A percentile compares a stretch with the other conserved stretches of the same genome.
phyloP scores from a whole-genome alignment of 108 stramenopile genomes.

The Skeletonema grethae region DNA sequence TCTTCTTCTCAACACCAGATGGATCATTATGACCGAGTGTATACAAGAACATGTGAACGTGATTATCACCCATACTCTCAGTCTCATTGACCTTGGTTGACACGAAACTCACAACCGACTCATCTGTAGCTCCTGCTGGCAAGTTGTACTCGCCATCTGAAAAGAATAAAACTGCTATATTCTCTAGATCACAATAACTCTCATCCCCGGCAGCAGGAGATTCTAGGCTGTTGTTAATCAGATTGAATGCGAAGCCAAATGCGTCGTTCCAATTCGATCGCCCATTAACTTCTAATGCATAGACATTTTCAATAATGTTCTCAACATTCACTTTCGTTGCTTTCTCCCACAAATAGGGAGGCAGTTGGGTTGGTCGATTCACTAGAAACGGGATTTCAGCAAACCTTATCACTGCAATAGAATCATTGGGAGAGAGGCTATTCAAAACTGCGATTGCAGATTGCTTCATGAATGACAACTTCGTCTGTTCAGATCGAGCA shows the following conservation, averaged over 20 bases:
- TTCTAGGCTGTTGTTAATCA: slow-evolving; percentile 26
- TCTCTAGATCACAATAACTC: slow-evolving; percentile 35
- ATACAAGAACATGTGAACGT: slow-evolving; percentile 30
- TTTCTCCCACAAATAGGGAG: slow-evolving; percentile 35
- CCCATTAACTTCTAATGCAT: slow-evolving; percentile 21
- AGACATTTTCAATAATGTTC: slow-evolving; percentile 20
- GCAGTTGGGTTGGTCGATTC: neutral
- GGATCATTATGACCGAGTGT: slow-evolving; percentile 26
- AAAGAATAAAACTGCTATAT: slow-evolving; percentile 44
- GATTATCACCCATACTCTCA: slow-evolving; percentile 17
- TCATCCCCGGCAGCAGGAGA: neutral
- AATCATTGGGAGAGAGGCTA: slow-evolving; percentile 19
- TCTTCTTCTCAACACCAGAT: slow-evolving; percentile 19
- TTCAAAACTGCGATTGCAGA: slow-evolving; percentile 18
- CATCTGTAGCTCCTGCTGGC: slow-evolving; percentile 21
- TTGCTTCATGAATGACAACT: slow-evolving; percentile 27
- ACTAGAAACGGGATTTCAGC: slow-evolving; percentile 21
- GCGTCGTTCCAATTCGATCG: slow-evolving; percentile 32
- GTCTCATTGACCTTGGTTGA: slow-evolving; percentile 12
- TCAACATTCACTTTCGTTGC: slow-evolving; percentile 18
- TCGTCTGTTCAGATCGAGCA: slow-evolving; percentile 13
- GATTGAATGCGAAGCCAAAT: slow-evolving; percentile 25
- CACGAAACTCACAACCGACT: slow-evolving; percentile 16
- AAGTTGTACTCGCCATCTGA: slow-evolving; percentile 40
- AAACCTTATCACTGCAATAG: slow-evolving; percentile 36